Percentiles rank a stretch among this genome's conserved stretches.
phyloP scores from a whole-genome alignment of 345 rosid genomes.

The Sisymbrium irio region DNA sequence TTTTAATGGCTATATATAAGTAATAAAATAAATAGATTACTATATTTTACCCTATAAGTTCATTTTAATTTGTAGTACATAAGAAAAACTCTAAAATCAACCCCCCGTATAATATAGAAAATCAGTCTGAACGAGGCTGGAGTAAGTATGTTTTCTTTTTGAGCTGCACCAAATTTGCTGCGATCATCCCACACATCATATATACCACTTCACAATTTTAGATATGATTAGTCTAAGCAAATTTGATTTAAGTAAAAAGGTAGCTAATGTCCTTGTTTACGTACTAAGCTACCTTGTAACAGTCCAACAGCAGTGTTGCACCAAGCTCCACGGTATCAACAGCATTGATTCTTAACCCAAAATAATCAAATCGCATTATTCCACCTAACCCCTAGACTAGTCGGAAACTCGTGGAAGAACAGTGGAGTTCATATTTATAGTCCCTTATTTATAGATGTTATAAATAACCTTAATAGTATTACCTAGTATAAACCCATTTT shows the following conservation, averaged over 20 bases:
- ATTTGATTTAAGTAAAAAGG: background rate
- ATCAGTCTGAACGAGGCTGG: too few species aligned
- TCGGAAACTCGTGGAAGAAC: background rate
- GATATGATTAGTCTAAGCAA: background rate
- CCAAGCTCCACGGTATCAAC: background rate
- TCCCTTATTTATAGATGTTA: background rate
- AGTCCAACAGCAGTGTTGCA: background rate
- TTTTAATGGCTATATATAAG: slow-evolving; percentile 19
- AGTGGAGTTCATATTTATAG: background rate
- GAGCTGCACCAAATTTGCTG: background rate
- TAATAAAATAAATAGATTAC: slow-evolving; percentile 9
- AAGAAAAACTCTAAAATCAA: too few species aligned
- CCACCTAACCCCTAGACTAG: background rate
- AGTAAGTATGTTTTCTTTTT: background rate
- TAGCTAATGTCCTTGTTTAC: background rate
- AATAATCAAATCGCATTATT: background rate
- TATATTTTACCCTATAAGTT: background rate
- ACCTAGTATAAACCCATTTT: slow-evolving; percentile 10
- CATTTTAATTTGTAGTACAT: background rate
- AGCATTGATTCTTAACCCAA: background rate
- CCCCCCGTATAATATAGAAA: too few species aligned
- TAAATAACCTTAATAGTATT: slow-evolving; percentile 10
- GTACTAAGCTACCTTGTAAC: background rate
- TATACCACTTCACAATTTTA: background rate
- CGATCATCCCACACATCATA: background rate